Conservation (phyloP, 2,329 filamentous ascomycete genomes). For the Diaporthe ampelina region DNA sequence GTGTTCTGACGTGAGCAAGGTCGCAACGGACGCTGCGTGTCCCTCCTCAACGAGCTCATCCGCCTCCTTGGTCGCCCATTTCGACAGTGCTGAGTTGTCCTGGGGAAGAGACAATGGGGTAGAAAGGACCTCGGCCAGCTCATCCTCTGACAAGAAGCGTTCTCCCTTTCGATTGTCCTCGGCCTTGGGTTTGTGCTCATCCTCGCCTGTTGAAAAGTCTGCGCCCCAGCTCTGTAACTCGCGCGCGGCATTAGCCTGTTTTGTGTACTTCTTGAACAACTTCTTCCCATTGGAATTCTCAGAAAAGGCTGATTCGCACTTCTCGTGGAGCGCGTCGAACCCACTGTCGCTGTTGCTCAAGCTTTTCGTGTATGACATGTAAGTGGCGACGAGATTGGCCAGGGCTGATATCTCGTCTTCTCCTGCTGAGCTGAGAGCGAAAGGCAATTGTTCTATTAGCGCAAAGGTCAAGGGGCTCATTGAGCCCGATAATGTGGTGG, state of each 20-base stretch:
- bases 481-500: slow-evolving; percentile 50
- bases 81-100: slow-evolving; percentile 67
- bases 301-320: slow-evolving; percentile 33
- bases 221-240: slow-evolving; percentile 42
- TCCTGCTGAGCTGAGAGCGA: slow-evolving; percentile 67
- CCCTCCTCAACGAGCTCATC: slow-evolving; percentile 86
- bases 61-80: slow-evolving; percentile 82
- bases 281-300: slow-evolving; percentile 37
- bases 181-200: slow-evolving; percentile 47
- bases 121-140: slow-evolving; percentile 67
- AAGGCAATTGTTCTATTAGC: slow-evolving; percentile 84
- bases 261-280: slow-evolving; percentile 37
- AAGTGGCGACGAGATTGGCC: slow-evolving; percentile 69
- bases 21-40: slow-evolving; percentile 76
- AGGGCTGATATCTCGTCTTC: slow-evolving; percentile 61
- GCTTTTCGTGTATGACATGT: slow-evolving; percentile 68
- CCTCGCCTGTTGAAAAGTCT: slow-evolving; percentile 38
- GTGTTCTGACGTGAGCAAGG: slow-evolving; percentile 82
- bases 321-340: slow-evolving; percentile 29
- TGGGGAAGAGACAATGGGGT: slow-evolving; percentile 60
- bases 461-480: slow-evolving; percentile 77
- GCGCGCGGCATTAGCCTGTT: slow-evolving; percentile 27
- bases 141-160: slow-evolving; percentile 48
- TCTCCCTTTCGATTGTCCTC: not conserved
- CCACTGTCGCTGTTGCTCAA: slow-evolving; percentile 58